A percentile compares a stretch with the other conserved stretches of the same genome.
phyloP scores from a whole-genome alignment of 2,329 filamentous ascomycete genomes.

The Aspergillus fischeri region DNA sequence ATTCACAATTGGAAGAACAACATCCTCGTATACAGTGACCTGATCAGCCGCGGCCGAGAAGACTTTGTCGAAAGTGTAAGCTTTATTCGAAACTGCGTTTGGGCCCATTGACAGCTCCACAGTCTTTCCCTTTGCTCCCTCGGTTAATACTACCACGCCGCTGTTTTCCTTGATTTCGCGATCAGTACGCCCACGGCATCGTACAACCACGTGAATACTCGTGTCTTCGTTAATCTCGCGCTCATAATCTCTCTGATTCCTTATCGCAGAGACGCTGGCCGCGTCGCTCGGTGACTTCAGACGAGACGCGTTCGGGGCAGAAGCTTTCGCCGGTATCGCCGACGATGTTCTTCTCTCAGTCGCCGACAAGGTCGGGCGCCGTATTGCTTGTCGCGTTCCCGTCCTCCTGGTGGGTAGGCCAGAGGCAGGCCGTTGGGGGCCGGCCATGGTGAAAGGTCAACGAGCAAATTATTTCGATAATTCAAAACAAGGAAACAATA shows the following conservation, averaged over 20 bases:
- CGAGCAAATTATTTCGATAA: background rate
- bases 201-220: slow-evolving; percentile 95
- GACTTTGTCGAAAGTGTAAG: slow-evolving; percentile 94
- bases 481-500: background rate
- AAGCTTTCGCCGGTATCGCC: slow-evolving; percentile 63
- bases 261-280: slow-evolving; percentile 62
- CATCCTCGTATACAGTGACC: slow-evolving; percentile 89
- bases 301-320: slow-evolving; percentile 38
- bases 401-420: slow-evolving; percentile 48
- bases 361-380: slow-evolving; percentile 50
- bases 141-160: slow-evolving; percentile 81
- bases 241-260: slow-evolving; percentile 84
- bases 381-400: slow-evolving; percentile 48
- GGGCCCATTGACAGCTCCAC: slow-evolving; percentile 90
- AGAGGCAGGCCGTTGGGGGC: slow-evolving; percentile 48
- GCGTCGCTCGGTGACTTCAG: slow-evolving; percentile 42
- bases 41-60: slow-evolving; percentile 95
- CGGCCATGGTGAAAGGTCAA: slow-evolving; percentile 45
- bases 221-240: slow-evolving; percentile 71
- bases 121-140: slow-evolving; percentile 79
- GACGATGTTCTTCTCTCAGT: slow-evolving; percentile 63
- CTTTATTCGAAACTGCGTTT: slow-evolving; percentile 89
- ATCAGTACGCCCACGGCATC: slow-evolving; percentile 88
- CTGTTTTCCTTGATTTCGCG: slow-evolving; percentile 93
- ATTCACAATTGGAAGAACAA: slow-evolving; percentile 85